These are phyloP conservation scores for Suhomyces sp. DNA, from an alignment of 805 yeast species.

Conservation along the genomic window DNA sequence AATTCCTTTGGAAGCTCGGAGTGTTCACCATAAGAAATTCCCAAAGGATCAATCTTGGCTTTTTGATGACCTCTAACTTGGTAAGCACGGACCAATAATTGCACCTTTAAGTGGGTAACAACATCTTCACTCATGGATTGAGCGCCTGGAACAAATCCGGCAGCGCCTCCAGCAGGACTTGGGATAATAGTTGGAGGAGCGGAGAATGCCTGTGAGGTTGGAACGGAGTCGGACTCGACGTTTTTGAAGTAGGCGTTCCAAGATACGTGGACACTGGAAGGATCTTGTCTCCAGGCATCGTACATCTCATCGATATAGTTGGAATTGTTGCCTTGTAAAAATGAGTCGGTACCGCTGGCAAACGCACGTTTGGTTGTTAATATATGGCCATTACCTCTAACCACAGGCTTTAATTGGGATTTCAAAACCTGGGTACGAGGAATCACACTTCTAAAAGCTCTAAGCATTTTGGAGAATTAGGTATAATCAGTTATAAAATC, in stretches of 20 bases:
- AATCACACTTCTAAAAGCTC: constrained; percentile 39
- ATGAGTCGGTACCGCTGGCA: constrained; percentile 59
- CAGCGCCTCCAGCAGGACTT: constrained; percentile 72
- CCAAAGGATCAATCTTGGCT: constrained; percentile 95
- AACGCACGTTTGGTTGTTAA: constrained; percentile 19
- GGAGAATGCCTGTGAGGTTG: constrained; percentile 72
- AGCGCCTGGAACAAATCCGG: constrained; percentile 54
- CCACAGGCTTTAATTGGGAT: constrained; percentile 19
- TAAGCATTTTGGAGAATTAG: constrained; percentile 30
- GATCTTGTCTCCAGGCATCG: constrained; percentile 89
- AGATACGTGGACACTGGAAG: constrained; percentile 85
- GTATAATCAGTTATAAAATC: background rate
- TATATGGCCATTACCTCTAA: constrained; percentile 6
- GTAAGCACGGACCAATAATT: constrained; percentile 94
- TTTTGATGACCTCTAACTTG: constrained; percentile 98
- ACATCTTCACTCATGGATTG: constrained; percentile 57
- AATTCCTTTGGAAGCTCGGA: constrained; percentile 74
- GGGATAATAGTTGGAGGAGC: constrained; percentile 94
- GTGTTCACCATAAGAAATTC: constrained; percentile 78
- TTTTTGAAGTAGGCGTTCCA: constrained; percentile 98
- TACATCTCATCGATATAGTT: constrained; percentile 97
- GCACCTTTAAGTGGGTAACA: constrained; percentile 87
- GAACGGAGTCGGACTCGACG: constrained; percentile 65
- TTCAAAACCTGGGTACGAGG: constrained; percentile 34
- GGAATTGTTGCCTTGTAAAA: constrained; percentile 80